phyloP scores from a whole-genome alignment of 148 eudicot genomes.

The Pouteria glomerata region DNA sequence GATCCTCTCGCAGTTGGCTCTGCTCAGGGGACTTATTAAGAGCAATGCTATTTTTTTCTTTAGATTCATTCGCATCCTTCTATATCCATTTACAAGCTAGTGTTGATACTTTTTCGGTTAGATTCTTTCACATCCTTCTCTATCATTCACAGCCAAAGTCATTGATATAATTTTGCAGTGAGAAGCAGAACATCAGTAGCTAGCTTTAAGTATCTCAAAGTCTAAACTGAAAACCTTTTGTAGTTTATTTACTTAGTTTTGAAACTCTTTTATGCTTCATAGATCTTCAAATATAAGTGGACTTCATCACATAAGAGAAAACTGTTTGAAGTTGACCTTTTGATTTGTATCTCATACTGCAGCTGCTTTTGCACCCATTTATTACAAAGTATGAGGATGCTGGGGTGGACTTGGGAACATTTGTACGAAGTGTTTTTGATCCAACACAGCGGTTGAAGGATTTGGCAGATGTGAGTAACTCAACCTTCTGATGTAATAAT shows the following conservation, averaged over 20 bases:
- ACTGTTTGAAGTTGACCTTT: not conserved
- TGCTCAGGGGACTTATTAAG: too few relatives aligned
- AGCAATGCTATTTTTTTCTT: too few relatives aligned
- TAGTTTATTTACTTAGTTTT: not conserved
- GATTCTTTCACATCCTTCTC: not conserved
- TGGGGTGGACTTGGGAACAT: conserved; percentile 62
- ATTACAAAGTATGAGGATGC: conserved; percentile 59
- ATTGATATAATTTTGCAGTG: not conserved
- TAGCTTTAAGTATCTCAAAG: not conserved
- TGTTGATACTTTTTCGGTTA: too few relatives aligned
- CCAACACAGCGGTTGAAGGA: conserved; percentile 89
- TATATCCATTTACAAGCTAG: not conserved
- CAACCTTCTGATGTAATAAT: not conserved
- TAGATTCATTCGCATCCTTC: not conserved
- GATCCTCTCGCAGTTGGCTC: too few relatives aligned
- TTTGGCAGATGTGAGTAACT: conserved; percentile 74
- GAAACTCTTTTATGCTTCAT: not conserved
- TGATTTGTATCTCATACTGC: conserved; percentile 20
- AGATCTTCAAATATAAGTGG: not conserved
- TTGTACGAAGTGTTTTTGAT: conserved; percentile 70
- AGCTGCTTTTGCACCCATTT: conserved; percentile 94
- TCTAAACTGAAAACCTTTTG: not conserved
- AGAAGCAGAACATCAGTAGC: not conserved
- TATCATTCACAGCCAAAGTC: not conserved
- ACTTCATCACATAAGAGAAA: not conserved